Evolutionary conservation across 805 yeast species (phyloP).

Genomic region (Yamadazyma olivae): DNA sequence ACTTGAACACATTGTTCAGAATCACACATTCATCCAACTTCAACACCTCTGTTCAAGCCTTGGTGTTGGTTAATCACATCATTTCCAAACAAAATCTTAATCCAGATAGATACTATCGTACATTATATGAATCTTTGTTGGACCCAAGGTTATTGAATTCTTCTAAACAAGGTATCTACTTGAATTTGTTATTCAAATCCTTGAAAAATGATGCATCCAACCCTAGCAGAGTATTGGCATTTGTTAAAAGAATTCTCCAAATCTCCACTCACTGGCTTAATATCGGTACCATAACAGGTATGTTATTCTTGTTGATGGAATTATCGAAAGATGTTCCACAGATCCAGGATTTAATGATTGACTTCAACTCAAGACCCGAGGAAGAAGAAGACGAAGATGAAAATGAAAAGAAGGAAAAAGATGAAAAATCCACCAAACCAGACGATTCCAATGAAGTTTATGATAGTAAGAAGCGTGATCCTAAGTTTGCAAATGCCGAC

Average conservation of each 20-base stretch:
- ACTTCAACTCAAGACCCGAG: slow-evolving; percentile 46
- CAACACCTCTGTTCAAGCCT: slow-evolving; percentile 90
- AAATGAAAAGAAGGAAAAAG: slow-evolving; percentile 22
- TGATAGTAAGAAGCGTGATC: slow-evolving; percentile 89
- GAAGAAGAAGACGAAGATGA: slow-evolving; percentile 22
- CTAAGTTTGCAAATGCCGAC: slow-evolving; percentile 84
- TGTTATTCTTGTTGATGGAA: slow-evolving; percentile 70
- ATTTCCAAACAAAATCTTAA: slow-evolving; percentile 56
- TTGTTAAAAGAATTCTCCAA: slow-evolving; percentile 87
- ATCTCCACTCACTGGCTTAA: slow-evolving; percentile 83
- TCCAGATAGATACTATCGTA: slow-evolving; percentile 73
- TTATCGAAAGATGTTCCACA: slow-evolving; percentile 63
- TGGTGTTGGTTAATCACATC: slow-evolving; percentile 80
- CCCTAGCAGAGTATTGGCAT: slow-evolving; percentile 72
- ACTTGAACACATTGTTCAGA: slow-evolving; percentile 78
- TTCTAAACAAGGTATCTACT: slow-evolving; percentile 88
- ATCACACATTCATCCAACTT: slow-evolving; percentile 94
- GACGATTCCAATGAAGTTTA: slow-evolving; percentile 39
- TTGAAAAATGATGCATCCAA: slow-evolving; percentile 62
- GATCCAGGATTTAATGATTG: slow-evolving; percentile 58
- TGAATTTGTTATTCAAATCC: slow-evolving; percentile 82
- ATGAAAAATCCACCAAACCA: slow-evolving; percentile 4
- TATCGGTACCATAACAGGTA: slow-evolving; percentile 84
- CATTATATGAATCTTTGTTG: slow-evolving; percentile 83
- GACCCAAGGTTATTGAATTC: slow-evolving; percentile 83